Evolutionary conservation across 164 flowering plant genomes (phyloP).

Genomic region (Brasenia schreberi): DNA sequence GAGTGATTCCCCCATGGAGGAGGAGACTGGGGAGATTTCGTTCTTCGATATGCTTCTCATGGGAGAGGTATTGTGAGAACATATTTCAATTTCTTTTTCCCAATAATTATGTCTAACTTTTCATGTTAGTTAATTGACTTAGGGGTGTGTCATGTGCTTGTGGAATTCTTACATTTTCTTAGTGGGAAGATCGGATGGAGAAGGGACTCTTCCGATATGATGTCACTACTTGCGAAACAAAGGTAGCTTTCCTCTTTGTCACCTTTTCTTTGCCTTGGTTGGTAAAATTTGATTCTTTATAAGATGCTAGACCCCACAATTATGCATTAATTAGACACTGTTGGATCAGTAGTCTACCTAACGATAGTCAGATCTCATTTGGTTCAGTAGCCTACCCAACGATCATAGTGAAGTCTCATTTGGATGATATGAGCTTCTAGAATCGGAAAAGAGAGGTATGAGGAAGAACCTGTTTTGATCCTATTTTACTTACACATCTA

Average conservation of each 20-base stretch:
- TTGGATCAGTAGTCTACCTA: too few species aligned
- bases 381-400: too few species aligned
- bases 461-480: too few species aligned
- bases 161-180: neutral
- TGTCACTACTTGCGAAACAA: constrained; percentile 65
- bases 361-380: too few species aligned
- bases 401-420: too few species aligned
- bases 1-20: neutral
- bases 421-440: too few species aligned
- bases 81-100: neutral
- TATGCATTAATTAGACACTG: neutral
- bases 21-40: neutral
- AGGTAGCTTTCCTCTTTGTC: constrained; percentile 11
- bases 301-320: neutral
- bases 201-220: constrained; percentile 74
- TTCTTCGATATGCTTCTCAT: constrained; percentile 25
- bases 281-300: neutral
- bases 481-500: too few species aligned
- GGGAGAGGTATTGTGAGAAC: constrained; percentile 12
- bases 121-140: too few species aligned
- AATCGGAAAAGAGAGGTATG: too few species aligned
- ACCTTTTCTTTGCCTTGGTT: neutral
- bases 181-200: constrained; percentile 73
- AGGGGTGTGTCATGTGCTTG: too few species aligned
- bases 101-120: too few species aligned